phyloP scores from a whole-genome alignment of 2,329 filamentous ascomycete species.

The Curvularia eragrostidis region DNA sequence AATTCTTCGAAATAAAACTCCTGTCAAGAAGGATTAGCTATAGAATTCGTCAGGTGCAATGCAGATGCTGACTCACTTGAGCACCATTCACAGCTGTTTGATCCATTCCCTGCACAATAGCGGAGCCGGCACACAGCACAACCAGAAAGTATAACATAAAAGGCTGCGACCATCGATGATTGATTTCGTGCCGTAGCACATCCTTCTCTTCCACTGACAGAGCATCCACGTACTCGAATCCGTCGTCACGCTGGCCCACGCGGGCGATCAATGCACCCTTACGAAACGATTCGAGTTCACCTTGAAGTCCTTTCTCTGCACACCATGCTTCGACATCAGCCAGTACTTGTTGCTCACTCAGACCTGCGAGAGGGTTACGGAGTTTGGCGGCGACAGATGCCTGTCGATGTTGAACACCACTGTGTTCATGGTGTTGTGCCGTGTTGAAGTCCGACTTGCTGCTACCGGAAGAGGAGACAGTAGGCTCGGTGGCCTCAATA shows the following conservation, averaged over 20 bases:
- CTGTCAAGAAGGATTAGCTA: constrained; percentile 14
- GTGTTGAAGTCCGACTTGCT: constrained; percentile 33
- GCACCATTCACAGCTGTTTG: constrained; percentile 46
- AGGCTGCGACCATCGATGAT: constrained; percentile 73
- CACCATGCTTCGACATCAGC: constrained; percentile 63
- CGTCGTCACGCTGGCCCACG: constrained; percentile 55
- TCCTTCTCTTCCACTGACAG: constrained; percentile 63
- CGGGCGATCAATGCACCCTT: constrained; percentile 60
- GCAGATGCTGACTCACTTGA: constrained; percentile 21
- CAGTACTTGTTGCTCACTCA: constrained; percentile 61
- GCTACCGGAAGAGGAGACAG: constrained; percentile 29
- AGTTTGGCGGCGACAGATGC: constrained; percentile 46
- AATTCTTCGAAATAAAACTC: constrained; percentile 43
- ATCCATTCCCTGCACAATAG: constrained; percentile 68
- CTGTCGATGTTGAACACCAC: constrained; percentile 22
- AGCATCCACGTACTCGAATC: constrained; percentile 57
- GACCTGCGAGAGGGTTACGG: constrained; percentile 62
- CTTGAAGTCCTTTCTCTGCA: constrained; percentile 55
- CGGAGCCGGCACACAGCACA: constrained; percentile 69
- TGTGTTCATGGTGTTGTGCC: constrained; percentile 32
- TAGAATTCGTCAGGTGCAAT: neutral
- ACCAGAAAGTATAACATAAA: constrained; percentile 70
- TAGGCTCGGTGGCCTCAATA: constrained; percentile 37
- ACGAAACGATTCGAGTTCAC: constrained; percentile 58
- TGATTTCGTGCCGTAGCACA: constrained; percentile 66